These are phyloP conservation scores for Zymoseptoria crescenta DNA, from an alignment of 2,329 filamentous ascomycete species.

Conservation along the genomic window DNA sequence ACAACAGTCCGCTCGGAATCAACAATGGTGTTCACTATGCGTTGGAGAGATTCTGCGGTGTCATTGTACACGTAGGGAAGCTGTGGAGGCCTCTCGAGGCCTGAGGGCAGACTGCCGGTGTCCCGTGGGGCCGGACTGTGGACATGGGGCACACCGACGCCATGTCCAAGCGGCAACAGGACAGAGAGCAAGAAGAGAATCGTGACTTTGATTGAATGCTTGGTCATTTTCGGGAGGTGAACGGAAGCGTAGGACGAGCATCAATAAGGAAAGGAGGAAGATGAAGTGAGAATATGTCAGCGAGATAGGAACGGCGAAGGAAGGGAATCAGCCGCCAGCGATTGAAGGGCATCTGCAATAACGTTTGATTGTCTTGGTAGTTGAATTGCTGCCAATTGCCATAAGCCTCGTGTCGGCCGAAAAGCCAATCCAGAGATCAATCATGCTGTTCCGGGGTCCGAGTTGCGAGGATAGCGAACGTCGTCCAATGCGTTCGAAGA, in stretches of 20 bases:
- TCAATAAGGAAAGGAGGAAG: not conserved
- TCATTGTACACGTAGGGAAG: slow-evolving; percentile 65
- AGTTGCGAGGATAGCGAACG: too few relatives aligned
- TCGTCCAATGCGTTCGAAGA: too few relatives aligned
- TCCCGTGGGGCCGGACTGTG: not conserved
- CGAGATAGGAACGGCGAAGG: not conserved
- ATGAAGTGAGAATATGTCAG: not conserved
- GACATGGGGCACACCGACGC: not conserved
- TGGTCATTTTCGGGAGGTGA: not conserved
- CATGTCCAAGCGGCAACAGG: not conserved
- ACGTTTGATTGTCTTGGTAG: not conserved
- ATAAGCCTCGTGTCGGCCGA: too few relatives aligned
- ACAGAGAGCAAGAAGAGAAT: not conserved
- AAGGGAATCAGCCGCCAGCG: too few relatives aligned
- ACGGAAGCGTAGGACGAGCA: not conserved
- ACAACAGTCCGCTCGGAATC: slow-evolving; percentile 54
- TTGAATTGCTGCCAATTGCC: too few relatives aligned
- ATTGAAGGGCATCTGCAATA: not conserved
- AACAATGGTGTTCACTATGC: slow-evolving; percentile 54
- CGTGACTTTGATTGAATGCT: not conserved
- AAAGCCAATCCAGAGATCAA: too few relatives aligned
- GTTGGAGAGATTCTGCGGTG: slow-evolving; percentile 58
- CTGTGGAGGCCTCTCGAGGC: slow-evolving; percentile 65
- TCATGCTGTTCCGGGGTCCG: too few relatives aligned
- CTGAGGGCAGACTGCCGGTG: slow-evolving; percentile 32